Evolutionary conservation across 495 filamentous ascomycete species (phyloP), one percentile per base, ranked within the genome.

Genomic region (Podospora pseudoanserina): DNA sequence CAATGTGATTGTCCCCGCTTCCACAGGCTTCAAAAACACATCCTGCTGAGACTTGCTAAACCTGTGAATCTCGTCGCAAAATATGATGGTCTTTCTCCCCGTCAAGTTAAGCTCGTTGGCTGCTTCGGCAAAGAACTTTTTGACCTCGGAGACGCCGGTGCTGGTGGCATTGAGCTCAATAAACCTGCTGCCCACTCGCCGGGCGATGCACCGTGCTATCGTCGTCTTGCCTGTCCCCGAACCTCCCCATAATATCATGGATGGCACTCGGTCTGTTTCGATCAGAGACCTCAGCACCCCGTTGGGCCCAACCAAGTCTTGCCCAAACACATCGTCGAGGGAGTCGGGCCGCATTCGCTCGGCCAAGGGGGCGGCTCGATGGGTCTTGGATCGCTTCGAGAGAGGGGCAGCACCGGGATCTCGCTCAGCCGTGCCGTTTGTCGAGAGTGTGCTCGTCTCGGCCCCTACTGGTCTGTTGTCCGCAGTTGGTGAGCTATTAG

Each of bases 191-290:
- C 89, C 91, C 5, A 90, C 91, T 74, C 87, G 87, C 2, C 88
- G 86, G n/a, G 95, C 90, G 65, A 99, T 90, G 7, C 96, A 91
- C n/a, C 94, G 82, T 11, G 94, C 95, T 69, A 99, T 97, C 0
- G 95, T 98, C 1, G 95, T 99, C 80, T 99, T 99, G 32, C 95
- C 95, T 4, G 93, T 97, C 2, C 95, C 95, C 1, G 94, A 89
- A 11, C 86, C 85, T 19, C 95, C 95, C 95, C 95, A 98, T 11
- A 99, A 77, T 32, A 99, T 92, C 92, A 99, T 97, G 44, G 91
- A 94, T 0, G 95, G 94, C 20, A 99, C 88, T 1, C 90, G 82
- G 71, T 94, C 90, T 71, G 90, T 85, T 76, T 97, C 91, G 72
- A 99, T 94, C 55, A 99, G 82, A n/a, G 92, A 88, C 11, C 94